A percentile compares a stretch with the other conserved stretches of the same genome.
phyloP scores from a whole-genome alignment of 2,329 filamentous ascomycete genomes.

The Ambrosiella cleistominuta region DNA sequence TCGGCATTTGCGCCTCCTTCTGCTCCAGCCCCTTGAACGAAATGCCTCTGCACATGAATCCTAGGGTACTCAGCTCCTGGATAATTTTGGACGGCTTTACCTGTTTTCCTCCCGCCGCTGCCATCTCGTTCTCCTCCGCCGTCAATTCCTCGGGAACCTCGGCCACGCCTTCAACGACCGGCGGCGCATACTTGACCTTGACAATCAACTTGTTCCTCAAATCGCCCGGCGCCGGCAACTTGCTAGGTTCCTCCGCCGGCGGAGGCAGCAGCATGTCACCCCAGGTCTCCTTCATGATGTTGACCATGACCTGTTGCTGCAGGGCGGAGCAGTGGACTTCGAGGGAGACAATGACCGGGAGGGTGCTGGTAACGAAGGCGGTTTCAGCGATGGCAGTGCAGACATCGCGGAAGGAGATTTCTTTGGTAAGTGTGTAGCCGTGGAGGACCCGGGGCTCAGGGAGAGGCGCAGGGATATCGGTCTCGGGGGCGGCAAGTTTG shows the following conservation, averaged over 20 bases:
- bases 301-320: conserved; percentile 81
- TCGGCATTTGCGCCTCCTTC: conserved; percentile 47
- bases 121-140: conserved; percentile 22
- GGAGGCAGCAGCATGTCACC: conserved; percentile 48
- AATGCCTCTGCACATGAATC: conserved; percentile 68
- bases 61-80: conserved; percentile 54
- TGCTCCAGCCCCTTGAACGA: conserved; percentile 66
- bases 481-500: conserved; percentile 2
- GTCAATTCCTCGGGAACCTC: conserved; percentile 18
- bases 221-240: conserved; percentile 50
- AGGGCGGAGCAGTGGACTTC: conserved; percentile 70
- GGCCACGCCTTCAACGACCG: conserved; percentile 18
- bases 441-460: conserved; percentile 67
- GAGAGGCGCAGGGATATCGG: conserved; percentile 16
- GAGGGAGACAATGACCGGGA: conserved; percentile 84
- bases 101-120: conserved; percentile 26
- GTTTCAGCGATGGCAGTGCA: conserved; percentile 63
- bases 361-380: conserved; percentile 55
- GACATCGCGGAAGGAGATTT: conserved; percentile 72
- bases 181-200: conserved; percentile 57
- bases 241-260: conserved; percentile 27
- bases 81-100: conserved; percentile 47
- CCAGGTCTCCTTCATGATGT: conserved; percentile 80
- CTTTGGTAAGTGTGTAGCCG: conserved; percentile 78
- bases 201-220: conserved; percentile 65